phyloP scores from a whole-genome alignment of 2,329 filamentous ascomycete genomes.

The Alternaria brassicae region DNA sequence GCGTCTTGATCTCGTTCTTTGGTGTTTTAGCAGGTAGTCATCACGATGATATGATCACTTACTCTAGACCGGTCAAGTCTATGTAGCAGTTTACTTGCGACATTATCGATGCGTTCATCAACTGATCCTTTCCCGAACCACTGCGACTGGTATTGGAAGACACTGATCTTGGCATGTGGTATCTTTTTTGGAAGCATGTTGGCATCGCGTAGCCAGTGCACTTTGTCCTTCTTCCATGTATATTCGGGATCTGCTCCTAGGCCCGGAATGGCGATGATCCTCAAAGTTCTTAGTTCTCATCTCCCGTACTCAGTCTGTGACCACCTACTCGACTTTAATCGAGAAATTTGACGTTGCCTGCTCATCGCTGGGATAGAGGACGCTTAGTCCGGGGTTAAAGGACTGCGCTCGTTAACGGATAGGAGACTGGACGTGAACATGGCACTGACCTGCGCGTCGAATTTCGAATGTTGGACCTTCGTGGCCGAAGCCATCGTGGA shows the following conservation, averaged over 20 bases:
- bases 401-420: slow-evolving; percentile 6
- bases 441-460: slow-evolving; percentile 23
- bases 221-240: slow-evolving; percentile 36
- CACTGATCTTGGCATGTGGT: slow-evolving; percentile 39
- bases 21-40: slow-evolving; percentile 9
- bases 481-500: slow-evolving; percentile 22
- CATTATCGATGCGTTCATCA: slow-evolving; percentile 36
- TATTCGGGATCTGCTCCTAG: slow-evolving; percentile 39
- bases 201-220: slow-evolving; percentile 40
- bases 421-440: not conserved
- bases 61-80: slow-evolving; percentile 26
- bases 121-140: slow-evolving; percentile 41
- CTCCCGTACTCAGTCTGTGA: not conserved
- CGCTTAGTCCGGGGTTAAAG: slow-evolving; percentile 24
- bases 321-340: slow-evolving; percentile 23
- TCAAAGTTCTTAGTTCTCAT: slow-evolving; percentile 12
- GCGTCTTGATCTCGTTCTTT: slow-evolving; percentile 27
- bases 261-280: slow-evolving; percentile 41
- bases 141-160: slow-evolving; percentile 39
- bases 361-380: slow-evolving; percentile 27
- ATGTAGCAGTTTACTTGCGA: slow-evolving; percentile 34
- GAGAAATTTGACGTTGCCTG: slow-evolving; percentile 12
- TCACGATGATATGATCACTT: not conserved
- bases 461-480: slow-evolving; percentile 24
- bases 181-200: slow-evolving; percentile 39